phyloP scores from a whole-genome alignment of 148 eudicot genomes.

The Pharnaceum exiguum region DNA sequence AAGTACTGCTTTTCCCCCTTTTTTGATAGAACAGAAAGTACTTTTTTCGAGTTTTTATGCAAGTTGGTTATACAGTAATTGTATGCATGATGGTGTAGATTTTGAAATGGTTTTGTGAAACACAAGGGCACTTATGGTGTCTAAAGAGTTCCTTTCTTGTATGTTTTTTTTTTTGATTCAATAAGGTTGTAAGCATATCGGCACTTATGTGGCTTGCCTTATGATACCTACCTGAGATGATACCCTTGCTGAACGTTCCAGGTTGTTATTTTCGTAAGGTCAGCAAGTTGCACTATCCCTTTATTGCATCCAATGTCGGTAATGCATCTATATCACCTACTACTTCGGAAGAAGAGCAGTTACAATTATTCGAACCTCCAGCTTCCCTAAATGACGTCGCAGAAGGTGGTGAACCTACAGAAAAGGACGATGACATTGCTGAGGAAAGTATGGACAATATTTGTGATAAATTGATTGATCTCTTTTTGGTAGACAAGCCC shows the following conservation, averaged over 20 bases:
- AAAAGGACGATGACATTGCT: conserved; percentile 24
- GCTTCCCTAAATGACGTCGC: conserved; percentile 16
- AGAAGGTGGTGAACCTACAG: conserved; percentile 15
- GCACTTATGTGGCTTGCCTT: not conserved
- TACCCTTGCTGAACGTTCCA: conserved; percentile 16
- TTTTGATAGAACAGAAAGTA: no score
- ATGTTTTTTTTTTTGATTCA: not conserved
- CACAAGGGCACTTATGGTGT: no score
- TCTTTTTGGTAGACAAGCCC: conserved; percentile 90
- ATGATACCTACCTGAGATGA: conserved; percentile 3
- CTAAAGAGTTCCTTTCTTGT: not conserved
- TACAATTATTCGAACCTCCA: conserved; percentile 11
- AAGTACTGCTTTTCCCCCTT: no score
- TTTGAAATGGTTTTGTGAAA: no score
- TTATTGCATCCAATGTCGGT: conserved; percentile 25
- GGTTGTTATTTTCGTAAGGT: conserved; percentile 25
- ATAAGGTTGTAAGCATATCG: not conserved
- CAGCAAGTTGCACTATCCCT: conserved; percentile 25
- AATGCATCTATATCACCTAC: conserved; percentile 30
- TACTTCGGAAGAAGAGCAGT: conserved; percentile 28
- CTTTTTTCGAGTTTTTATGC: no score
- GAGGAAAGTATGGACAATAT: conserved; percentile 52
- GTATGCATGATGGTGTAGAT: no score
- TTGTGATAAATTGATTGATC: conserved; percentile 78
- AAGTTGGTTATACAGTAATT: no score